These are phyloP conservation scores for Brassica juncea DNA, from an alignment of 345 rosid species.

Conservation along the genomic window DNA sequence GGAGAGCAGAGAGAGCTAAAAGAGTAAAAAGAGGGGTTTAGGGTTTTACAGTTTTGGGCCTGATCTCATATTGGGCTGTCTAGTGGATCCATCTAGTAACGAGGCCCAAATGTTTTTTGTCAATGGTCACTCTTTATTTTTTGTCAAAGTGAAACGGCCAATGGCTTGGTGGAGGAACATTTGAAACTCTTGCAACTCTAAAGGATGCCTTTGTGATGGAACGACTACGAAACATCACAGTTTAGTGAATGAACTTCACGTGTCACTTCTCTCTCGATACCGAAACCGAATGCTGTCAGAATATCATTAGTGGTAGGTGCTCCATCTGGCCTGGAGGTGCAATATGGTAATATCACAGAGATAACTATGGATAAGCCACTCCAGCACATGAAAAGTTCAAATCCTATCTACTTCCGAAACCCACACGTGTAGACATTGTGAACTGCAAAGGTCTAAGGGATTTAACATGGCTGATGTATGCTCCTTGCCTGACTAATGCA, in stretches of 20 bases:
- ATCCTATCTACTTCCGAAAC: background rate
- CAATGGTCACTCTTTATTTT: background rate
- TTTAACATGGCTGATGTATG: background rate
- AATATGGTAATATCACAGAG: no score
- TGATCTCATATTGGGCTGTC: background rate
- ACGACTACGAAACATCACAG: background rate
- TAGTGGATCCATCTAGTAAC: background rate
- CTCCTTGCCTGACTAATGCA: background rate
- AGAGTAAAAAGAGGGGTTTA: background rate
- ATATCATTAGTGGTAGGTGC: background rate
- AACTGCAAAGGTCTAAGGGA: background rate
- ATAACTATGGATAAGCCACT: background rate
- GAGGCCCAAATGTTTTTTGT: slow-evolving; percentile 2
- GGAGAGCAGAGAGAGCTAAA: background rate
- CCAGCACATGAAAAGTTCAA: background rate
- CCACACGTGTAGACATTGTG: slow-evolving; percentile 1
- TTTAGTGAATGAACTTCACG: background rate
- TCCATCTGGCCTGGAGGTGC: background rate
- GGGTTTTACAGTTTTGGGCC: slow-evolving; percentile 18
- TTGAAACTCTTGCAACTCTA: background rate
- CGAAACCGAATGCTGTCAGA: background rate
- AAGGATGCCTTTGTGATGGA: background rate
- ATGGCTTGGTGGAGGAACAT: background rate
- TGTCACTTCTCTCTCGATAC: background rate
- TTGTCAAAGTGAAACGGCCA: background rate